These are phyloP conservation scores for Aspergillus awamori DNA, from an alignment of 2,329 filamentous ascomycete genomes.

Conservation along the genomic window DNA sequence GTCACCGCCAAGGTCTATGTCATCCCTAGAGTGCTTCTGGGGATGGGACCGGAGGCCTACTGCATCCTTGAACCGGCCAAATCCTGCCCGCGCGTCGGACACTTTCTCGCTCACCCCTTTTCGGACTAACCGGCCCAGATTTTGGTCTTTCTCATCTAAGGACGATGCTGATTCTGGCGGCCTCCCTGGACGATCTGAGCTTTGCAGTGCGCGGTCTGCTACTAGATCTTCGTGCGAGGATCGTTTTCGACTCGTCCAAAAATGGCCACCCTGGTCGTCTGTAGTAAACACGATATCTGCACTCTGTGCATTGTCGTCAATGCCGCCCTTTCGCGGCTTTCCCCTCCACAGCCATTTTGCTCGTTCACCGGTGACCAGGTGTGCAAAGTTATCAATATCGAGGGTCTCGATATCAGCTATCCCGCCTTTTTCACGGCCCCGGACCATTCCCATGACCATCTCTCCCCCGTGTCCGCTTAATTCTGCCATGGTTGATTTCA, in stretches of 20 bases:
- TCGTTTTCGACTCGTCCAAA: conserved; percentile 48
- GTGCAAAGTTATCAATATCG: conserved; percentile 81
- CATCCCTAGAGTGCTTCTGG: conserved; percentile 42
- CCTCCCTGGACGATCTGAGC: conserved; percentile 36
- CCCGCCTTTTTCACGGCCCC: conserved; percentile 80
- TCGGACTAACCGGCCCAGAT: conserved; percentile 67
- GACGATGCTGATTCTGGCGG: conserved; percentile 29
- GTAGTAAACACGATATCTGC: conserved; percentile 48
- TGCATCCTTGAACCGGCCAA: conserved; percentile 83
- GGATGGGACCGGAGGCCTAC: conserved; percentile 61
- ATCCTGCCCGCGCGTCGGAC: conserved; percentile 77
- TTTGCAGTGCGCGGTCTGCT: conserved; percentile 32
- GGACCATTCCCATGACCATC: conserved; percentile 93
- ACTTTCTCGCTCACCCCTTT: conserved; percentile 79
- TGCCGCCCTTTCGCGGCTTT: conserved; percentile 69
- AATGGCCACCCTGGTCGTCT: conserved; percentile 50
- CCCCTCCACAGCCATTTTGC: conserved; percentile 95
- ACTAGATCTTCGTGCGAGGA: conserved; percentile 44
- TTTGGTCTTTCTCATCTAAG: conserved; percentile 46
- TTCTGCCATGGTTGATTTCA: conserved; percentile 93
- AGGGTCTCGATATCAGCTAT: conserved; percentile 91
- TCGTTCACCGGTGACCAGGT: conserved; percentile 76
- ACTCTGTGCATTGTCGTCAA: conserved; percentile 37
- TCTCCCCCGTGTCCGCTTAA: conserved; percentile 92
- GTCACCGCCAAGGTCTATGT: conserved; percentile 33